These are phyloP conservation scores for Sclerotinia subarctica DNA, from an alignment of 2,329 filamentous ascomycete genomes.

Conservation along the genomic window DNA sequence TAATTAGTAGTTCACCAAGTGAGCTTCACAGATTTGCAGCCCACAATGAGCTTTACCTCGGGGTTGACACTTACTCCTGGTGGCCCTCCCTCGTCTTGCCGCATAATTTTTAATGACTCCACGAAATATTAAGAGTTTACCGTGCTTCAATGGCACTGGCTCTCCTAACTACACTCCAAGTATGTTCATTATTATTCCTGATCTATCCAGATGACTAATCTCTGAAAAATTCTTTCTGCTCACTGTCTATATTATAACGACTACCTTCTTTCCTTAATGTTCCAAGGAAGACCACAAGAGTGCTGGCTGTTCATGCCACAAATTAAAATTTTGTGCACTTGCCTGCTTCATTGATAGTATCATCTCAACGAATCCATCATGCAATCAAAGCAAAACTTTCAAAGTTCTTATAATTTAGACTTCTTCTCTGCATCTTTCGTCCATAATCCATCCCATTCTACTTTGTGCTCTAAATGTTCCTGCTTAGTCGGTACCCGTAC, in stretches of 20 bases:
- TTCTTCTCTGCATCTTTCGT: constrained; percentile 14
- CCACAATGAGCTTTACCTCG: not conserved
- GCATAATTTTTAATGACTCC: too few relatives aligned
- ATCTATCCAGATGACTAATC: not conserved
- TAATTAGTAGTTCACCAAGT: too few relatives aligned
- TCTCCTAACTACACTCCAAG: too few relatives aligned
- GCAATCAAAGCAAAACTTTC: too few relatives aligned
- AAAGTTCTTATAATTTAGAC: constrained; percentile 38
- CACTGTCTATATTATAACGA: not conserved
- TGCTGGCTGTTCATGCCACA: not conserved
- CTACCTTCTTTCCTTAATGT: not conserved
- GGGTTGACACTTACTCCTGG: not conserved
- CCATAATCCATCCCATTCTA: constrained; percentile 43
- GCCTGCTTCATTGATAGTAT: not conserved
- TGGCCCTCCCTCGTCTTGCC: not conserved
- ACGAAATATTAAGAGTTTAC: too few relatives aligned
- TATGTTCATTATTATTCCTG: too few relatives aligned
- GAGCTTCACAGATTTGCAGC: not conserved
- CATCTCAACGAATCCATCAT: not conserved
- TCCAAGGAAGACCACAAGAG: not conserved
- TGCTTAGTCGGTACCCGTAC: constrained; percentile 44
- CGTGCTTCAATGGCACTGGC: too few relatives aligned
- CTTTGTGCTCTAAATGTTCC: constrained; percentile 41
- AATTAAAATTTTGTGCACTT: not conserved
- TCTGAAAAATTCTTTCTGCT: not conserved